These are phyloP conservation scores for Kondoa malvinella DNA, from an alignment of 768 basidiomycete species.

Conservation along the genomic window DNA sequence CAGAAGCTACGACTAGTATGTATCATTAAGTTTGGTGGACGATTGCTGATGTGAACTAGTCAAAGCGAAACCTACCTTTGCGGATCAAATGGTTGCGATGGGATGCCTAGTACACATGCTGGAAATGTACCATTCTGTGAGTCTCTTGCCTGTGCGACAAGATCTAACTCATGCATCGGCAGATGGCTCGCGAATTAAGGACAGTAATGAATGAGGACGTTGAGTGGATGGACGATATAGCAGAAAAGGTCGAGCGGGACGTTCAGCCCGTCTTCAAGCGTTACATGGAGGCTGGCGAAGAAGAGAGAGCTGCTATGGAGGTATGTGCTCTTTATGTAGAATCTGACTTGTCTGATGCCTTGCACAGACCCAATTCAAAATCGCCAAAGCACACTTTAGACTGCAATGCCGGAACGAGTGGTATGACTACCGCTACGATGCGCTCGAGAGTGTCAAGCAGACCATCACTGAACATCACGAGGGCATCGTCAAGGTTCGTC, in stretches of 20 bases:
- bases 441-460: slow-evolving; percentile 14
- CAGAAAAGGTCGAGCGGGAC: slow-evolving; percentile 9
- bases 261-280: slow-evolving; percentile 21
- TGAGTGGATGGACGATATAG: slow-evolving; percentile 8
- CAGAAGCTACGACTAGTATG: not conserved
- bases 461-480: slow-evolving; percentile 21
- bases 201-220: slow-evolving; percentile 11
- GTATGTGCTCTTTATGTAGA: slow-evolving; percentile 10
- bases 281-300: slow-evolving; percentile 21
- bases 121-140: slow-evolving; percentile 14
- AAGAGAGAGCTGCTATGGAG: slow-evolving; percentile 20
- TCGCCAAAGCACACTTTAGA: slow-evolving; percentile 22
- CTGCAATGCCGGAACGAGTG: slow-evolving; percentile 21
- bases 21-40: not conserved
- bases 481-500: slow-evolving; percentile 6
- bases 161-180: not conserved
- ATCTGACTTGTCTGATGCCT: not conserved
- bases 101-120: slow-evolving; percentile 12
- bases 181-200: slow-evolving; percentile 16
- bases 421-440: slow-evolving; percentile 20
- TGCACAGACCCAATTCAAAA: slow-evolving; percentile 23
- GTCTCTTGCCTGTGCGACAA: not conserved
- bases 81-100: slow-evolving; percentile 14
- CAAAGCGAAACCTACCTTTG: not conserved
- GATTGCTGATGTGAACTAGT: not conserved